Evolutionary conservation across 495 filamentous ascomycete genomes (phyloP), one percentile per base, ranked within the genome.

Genomic region (Platismatia glauca): DNA sequence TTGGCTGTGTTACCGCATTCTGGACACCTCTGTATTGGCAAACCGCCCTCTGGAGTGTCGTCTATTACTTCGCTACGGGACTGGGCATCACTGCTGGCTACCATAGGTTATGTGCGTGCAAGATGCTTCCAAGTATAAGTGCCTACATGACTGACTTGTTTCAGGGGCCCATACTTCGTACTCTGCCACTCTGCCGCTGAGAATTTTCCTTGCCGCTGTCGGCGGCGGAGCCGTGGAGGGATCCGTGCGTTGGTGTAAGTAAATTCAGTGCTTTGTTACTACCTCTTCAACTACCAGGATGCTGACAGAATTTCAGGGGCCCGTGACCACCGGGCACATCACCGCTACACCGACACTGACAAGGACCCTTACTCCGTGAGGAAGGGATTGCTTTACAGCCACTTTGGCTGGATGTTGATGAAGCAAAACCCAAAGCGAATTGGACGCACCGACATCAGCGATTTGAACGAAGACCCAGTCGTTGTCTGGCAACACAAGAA

Each of bases 331-430:
- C 89, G 95, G 63, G 90, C 95, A 69, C 95, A 99, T 77, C 95
- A 99, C 81, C 88, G 95, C 68, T 97, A 96, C 73, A 98, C 95
- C 81, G 95, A 97, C 70, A 99, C 95, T 70, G 89, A 96, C 59
- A 97, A 99, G 79, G 95, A 99, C 71, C 95, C 95, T 31, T 99
- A 97, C 82, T 95, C 89, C 58, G 95, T 99, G 66, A 90, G 94
- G 77, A 99, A 99, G 85, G 53, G 50, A 7, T 41, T 52, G 13
- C 34, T 50, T 15, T 56, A 61, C 48, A 57, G 37, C 43, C 52
- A 64, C 24, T 79, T 98, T 55, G 94, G 94, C 72, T 87, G 85
- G 85, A 95, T 95, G 90, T 78, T 95, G 68, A 86, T 95, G 83
- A 91, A 93, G 81, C 90, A 95, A 79, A 94, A 95, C 79, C 90